Base-by-base conservation (phyloP, 371 early-diverging fungal species). In the Mucor irregularis region DNA sequence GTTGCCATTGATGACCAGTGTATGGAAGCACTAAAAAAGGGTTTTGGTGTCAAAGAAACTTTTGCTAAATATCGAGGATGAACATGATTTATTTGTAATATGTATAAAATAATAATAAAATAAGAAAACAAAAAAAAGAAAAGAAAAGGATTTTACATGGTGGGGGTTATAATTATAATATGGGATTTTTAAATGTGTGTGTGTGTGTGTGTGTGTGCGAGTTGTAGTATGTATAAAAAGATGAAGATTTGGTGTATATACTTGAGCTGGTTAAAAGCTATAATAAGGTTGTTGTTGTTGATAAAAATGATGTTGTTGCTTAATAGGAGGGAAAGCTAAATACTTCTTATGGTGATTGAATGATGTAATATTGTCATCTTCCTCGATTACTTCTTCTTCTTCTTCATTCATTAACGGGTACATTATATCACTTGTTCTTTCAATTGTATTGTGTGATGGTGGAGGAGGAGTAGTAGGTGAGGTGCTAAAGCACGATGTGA, bases 1-100 rank as follows among this genome's bases (percentile, higher is more conserved):
- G 74, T 73, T 0, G 80, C 68, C 2, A 77, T 85, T 45, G 93
- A 93, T 61, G 80, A 78, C 11, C 72, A 76, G 49, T 89, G 90
- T 56, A 87, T 87, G 87, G 61, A 74, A 31, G 91, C 86, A n/a
- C 53, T 91, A 30, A 53, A 76, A 46, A 48, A 77, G 29, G 90
- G 90, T 13, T 54, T 69, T 31, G 58, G 82, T 22, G 78, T 92
- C 33, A 72, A 75, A 26, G 85, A 82, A 39, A 84, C 92, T 5
- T 89, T 91, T 75, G 78, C 74, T 39, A 83, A 84, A 57, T 85
- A 83, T 61, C 73, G 90, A 49, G 58, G 58, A 16, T 30, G 11
- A 10, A 22, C 13, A 40, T 19, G 10, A 9, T 38, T 39, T 53
- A n/a, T 34, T 53, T 19, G 28, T 33, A 31, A 33, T 21, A 30